A percentile compares a stretch with the other conserved stretches of the same genome.
Evolutionary conservation across 1,284 basidiomycete genomes (phyloP).

Genomic region (Meripilus lineatus): DNA sequence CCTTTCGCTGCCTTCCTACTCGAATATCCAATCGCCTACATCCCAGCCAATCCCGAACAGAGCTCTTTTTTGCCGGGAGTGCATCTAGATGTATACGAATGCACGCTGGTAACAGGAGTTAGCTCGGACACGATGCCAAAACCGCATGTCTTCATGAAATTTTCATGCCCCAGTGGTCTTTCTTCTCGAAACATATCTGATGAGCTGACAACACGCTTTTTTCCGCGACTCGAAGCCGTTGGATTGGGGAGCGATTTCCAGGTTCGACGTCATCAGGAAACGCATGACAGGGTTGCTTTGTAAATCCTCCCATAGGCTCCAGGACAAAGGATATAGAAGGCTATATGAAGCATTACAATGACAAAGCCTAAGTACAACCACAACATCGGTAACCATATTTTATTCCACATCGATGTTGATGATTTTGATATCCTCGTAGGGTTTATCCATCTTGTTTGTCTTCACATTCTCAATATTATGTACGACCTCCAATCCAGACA

Average conservation of each 20-base stretch:
- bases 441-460: constrained; percentile 81
- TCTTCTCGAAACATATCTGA: too few relatives aligned
- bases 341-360: background rate
- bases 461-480: constrained; percentile 60
- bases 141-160: constrained; percentile 32
- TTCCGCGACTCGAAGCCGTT: constrained; percentile 7
- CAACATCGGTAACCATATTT: background rate
- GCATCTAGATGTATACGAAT: constrained; percentile 45
- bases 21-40: constrained; percentile 55
- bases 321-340: background rate
- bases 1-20: constrained; percentile 50
- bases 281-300: constrained; percentile 22
- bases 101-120: constrained; percentile 17
- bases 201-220: constrained; percentile 12
- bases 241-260: constrained; percentile 9
- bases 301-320: constrained; percentile 6
- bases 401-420: constrained; percentile 71
- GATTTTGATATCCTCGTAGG: constrained; percentile 89
- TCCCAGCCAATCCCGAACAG: constrained; percentile 29
- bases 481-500: constrained; percentile 53
- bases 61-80: constrained; percentile 37
- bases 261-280: constrained; percentile 17
- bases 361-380: background rate
- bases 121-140: background rate
- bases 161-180: constrained; percentile 35